Conservation (phyloP, 139 green algal species). For the Diplosphaera chodatii region DNA sequence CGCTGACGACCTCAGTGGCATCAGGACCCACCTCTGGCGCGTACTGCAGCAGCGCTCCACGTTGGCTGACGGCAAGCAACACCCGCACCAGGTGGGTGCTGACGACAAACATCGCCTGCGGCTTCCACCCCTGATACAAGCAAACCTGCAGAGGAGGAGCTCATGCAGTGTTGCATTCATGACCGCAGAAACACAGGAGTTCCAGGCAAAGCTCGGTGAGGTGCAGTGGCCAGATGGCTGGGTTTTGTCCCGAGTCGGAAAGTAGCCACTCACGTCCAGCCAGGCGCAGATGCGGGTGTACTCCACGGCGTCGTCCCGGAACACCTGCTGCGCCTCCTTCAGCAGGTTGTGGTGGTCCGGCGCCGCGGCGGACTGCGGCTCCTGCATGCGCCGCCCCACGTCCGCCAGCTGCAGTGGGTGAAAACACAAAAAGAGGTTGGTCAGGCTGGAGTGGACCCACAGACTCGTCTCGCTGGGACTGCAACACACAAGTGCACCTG, state of each 20-base stretch:
- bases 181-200: no score
- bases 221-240: no score
- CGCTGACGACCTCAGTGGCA: no score
- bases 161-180: no score
- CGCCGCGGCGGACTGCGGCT: background rate
- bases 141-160: conserved; percentile 10
- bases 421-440: no score
- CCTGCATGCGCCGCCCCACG: background rate
- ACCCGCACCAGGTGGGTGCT: conserved; percentile 21
- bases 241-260: background rate
- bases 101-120: conserved; percentile 16
- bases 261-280: conserved; percentile 23
- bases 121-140: conserved; percentile 34
- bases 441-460: no score
- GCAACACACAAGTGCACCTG: no score
- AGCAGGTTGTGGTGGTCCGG: conserved; percentile 14
- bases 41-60: conserved; percentile 39
- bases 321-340: conserved; percentile 31
- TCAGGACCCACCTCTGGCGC: conserved; percentile 37
- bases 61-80: conserved; percentile 16
- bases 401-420: conserved; percentile 23
- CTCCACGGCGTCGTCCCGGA: conserved; percentile 36
- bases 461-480: no score
- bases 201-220: no score
- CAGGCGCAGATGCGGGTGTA: conserved; percentile 37